Evolutionary conservation across 2,329 filamentous ascomycete species (phyloP), one percentile per base, ranked within the genome.

Genomic region (Cladorrhinum sp.): DNA sequence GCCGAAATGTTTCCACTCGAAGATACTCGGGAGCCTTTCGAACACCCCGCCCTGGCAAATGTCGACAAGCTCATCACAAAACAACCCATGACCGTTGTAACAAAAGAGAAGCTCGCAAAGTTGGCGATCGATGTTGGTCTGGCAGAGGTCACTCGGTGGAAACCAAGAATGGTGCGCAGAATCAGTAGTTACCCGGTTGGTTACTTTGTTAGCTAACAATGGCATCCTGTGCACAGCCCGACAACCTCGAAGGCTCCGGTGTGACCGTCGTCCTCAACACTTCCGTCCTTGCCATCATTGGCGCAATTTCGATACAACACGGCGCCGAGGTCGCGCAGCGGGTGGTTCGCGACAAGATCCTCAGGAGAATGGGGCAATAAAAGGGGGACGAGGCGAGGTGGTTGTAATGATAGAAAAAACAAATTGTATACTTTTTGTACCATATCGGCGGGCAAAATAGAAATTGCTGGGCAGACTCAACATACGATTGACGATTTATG

Each of bases 281-380:
- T 64, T 86, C 91, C 2, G 70, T 99, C 59, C 91, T 92, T 73
- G 91, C 93, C 51, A 89, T 99, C 59, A 78, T 98, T 50, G 95
- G 95, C 21, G 95, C 95, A 10, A 76, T 99, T 57, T 88, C 92
- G n/a, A 79, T 99, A 70, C 92, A 97, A 74, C 87, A 90, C 67
- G 95, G 95, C 52, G 90, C 89, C 39, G 86, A 88, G 50, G 84
- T 90, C 59, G 92, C 94, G 61, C 88, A 87, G 65, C 82, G 85
- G 73, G 76, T 96, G 57, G 86, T 91, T 52, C 85, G 86, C 71
- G 90, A 96, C 68, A 86, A 87, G 74, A 88, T 96, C 73, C 75
- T 96, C 70, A 79, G 74, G 65, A 74, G 69, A 62, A 46, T 80
- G 50, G 59, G 10, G 52, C 63, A 58, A 46, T 46, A 46, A 16